These are phyloP conservation scores for Salicornia ramosissima DNA, from an alignment of 148 eudicot genomes.

Conservation along the genomic window DNA sequence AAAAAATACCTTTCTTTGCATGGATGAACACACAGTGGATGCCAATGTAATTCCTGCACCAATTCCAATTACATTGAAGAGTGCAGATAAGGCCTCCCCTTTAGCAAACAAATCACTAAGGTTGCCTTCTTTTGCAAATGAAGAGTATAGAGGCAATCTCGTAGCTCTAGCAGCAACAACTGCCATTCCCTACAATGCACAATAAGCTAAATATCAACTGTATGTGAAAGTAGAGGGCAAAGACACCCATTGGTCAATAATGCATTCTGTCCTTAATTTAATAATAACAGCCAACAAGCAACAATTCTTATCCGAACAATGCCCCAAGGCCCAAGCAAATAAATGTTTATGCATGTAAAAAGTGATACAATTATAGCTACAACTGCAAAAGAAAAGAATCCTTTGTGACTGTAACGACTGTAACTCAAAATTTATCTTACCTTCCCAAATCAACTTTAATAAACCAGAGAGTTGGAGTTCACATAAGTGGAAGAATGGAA, in stretches of 20 bases:
- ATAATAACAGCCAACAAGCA: neutral
- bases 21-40: conserved; percentile 84
- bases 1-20: conserved; percentile 75
- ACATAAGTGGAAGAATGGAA: neutral
- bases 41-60: conserved; percentile 94
- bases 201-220: conserved; percentile 11
- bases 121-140: conserved; percentile 99
- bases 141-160: conserved; percentile 90
- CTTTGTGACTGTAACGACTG: neutral
- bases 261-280: neutral
- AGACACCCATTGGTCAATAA: neutral
- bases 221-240: neutral
- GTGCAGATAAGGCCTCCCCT: conserved; percentile 96
- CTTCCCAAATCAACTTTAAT: neutral
- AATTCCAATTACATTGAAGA: conserved; percentile 80
- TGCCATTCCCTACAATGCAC: conserved; percentile 83
- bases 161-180: conserved; percentile 98
- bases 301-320: neutral
- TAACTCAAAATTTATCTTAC: neutral
- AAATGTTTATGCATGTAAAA: neutral
- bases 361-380: neutral
- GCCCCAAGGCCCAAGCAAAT: neutral
- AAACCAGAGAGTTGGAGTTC: neutral
- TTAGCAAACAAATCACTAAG: conserved; percentile 95
- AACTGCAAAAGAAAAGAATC: neutral